These are phyloP conservation scores for Patellaria atrata DNA, from an alignment of 495 filamentous ascomycete genomes.

Conservation along the genomic window DNA sequence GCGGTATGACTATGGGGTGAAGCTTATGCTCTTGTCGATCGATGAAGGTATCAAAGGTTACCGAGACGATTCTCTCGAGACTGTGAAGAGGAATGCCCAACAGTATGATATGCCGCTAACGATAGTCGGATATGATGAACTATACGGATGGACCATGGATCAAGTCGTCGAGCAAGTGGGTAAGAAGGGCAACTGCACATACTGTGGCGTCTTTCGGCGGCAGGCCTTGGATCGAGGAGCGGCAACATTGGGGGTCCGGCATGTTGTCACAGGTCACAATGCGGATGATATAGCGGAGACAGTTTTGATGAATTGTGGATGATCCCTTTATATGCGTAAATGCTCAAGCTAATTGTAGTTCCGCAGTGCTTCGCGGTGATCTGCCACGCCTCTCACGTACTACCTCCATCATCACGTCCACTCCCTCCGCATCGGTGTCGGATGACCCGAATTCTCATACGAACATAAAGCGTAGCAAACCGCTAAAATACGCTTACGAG, in stretches of 20 bases:
- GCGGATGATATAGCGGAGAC: slow-evolving; percentile 98
- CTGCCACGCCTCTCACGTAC: slow-evolving; percentile 72
- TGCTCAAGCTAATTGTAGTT: neutral
- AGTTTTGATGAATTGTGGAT: slow-evolving; percentile 70
- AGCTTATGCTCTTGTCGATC: slow-evolving; percentile 77
- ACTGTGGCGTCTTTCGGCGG: slow-evolving; percentile 90
- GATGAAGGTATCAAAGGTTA: slow-evolving; percentile 97
- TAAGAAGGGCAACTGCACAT: slow-evolving; percentile 98
- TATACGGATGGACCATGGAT: slow-evolving; percentile 99
- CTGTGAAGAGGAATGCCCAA: slow-evolving; percentile 80
- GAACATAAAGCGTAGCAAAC: slow-evolving; percentile 77
- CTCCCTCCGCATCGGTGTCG: slow-evolving; percentile 40
- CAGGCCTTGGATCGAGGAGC: slow-evolving; percentile 92
- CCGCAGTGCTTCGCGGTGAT: slow-evolving; percentile 62
- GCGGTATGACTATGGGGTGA: slow-evolving; percentile 70
- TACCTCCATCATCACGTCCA: slow-evolving; percentile 75
- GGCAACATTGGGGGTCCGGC: slow-evolving; percentile 69
- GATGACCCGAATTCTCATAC: slow-evolving; percentile 35
- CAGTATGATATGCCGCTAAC: slow-evolving; percentile 85
- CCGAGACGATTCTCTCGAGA: slow-evolving; percentile 86
- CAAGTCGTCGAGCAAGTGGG: slow-evolving; percentile 90
- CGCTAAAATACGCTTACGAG: slow-evolving; percentile 94
- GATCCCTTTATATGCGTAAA: neutral
- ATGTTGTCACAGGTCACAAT: slow-evolving; percentile 96
- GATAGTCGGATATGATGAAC: slow-evolving; percentile 83